Evolutionary conservation across 805 yeast species (phyloP).

Genomic region (Grigorovia transvaalensis): DNA sequence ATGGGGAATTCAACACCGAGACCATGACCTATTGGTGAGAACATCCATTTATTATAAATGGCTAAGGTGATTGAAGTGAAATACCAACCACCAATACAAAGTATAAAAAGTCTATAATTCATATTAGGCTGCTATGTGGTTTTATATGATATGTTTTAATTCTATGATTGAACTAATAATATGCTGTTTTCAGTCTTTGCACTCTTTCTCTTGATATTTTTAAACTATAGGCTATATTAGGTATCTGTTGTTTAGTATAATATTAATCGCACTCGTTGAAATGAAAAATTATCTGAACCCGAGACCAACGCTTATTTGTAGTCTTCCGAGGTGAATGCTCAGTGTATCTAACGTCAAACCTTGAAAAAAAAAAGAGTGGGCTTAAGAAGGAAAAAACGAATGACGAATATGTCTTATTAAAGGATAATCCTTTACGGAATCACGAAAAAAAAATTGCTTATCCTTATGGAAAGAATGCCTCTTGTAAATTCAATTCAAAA

Average conservation of each 20-base stretch:
- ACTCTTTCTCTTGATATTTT: too few species aligned
- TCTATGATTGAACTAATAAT: too few species aligned
- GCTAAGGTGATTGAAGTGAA: conserved; percentile 58
- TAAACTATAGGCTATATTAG: too few species aligned
- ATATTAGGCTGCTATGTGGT: background rate
- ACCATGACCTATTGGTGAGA: conserved; percentile 49
- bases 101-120: conserved; percentile 1
- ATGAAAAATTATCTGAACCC: too few species aligned
- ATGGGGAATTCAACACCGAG: conserved; percentile 77
- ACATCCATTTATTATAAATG: conserved; percentile 95
- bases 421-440: background rate
- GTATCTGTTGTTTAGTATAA: too few species aligned
- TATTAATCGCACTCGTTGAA: too few species aligned
- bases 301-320: too few species aligned
- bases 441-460: background rate
- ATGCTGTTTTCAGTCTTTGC: too few species aligned
- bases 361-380: too few species aligned
- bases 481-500: background rate
- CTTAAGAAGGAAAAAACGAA: background rate
- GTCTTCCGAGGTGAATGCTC: too few species aligned
- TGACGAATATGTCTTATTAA: background rate
- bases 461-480: background rate
- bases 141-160: too few species aligned
- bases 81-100: conserved; percentile 49
- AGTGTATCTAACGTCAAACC: too few species aligned